Conservation (phyloP, 2,329 filamentous ascomycete genomes). For the Colletotrichum lupini region DNA sequence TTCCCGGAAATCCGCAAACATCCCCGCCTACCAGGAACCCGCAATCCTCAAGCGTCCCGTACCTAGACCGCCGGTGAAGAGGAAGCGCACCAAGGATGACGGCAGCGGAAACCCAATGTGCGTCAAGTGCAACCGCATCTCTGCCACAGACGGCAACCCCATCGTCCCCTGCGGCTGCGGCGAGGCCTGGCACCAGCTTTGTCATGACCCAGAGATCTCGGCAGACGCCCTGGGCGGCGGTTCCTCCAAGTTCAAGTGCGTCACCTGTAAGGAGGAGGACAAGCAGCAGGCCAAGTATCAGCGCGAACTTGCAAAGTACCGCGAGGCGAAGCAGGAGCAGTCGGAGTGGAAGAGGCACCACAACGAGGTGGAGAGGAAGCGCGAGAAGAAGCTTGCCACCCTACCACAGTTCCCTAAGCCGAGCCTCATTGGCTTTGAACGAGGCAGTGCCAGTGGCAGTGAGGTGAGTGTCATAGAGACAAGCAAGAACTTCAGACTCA, state of each 20-base stretch:
- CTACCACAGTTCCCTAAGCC: conserved; percentile 49
- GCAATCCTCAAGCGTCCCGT: background rate
- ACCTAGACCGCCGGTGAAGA: conserved; percentile 29
- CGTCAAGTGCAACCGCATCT: conserved; percentile 38
- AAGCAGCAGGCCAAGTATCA: conserved; percentile 35
- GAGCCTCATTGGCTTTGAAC: conserved; percentile 51
- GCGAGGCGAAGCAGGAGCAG: conserved; percentile 34
- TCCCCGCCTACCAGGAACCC: background rate
- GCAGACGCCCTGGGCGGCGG: conserved; percentile 24
- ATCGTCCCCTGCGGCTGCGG: conserved; percentile 40
- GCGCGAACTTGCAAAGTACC: conserved; percentile 28
- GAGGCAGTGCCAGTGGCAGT: conserved; percentile 46
- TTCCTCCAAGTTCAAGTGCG: conserved; percentile 36
- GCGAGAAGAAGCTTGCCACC: conserved; percentile 45
- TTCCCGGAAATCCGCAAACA: background rate
- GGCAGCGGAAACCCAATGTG: conserved; percentile 33
- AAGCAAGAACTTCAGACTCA: background rate
- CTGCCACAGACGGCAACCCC: conserved; percentile 35
- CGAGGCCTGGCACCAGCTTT: conserved; percentile 41
- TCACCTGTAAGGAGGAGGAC: conserved; percentile 35
- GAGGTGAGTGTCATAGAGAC: conserved; percentile 39
- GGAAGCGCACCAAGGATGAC: conserved; percentile 33
- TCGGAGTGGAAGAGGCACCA: conserved; percentile 37
- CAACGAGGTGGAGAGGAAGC: conserved; percentile 44
- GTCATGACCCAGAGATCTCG: conserved; percentile 37